Evolutionary conservation across 2,329 filamentous ascomycete species (phyloP), one percentile per base, ranked within the genome.

Genomic region (Karstenula rhodostoma): DNA sequence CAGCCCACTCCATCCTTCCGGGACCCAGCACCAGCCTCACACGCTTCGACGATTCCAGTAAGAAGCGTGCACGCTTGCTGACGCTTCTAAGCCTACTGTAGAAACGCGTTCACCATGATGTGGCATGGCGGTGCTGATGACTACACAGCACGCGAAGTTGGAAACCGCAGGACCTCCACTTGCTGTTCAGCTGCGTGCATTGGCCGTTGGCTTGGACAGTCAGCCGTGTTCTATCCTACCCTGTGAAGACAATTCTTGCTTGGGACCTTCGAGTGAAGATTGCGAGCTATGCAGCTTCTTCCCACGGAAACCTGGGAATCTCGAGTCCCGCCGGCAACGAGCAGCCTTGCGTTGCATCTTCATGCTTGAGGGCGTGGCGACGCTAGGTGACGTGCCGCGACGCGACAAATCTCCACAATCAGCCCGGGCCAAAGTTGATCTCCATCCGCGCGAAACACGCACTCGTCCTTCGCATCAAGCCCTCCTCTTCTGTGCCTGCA

Each of bases 1-100:
- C 40, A 40, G 56, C 33, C 51, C 23, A 29, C 57, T 15, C 25
- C 37, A 25, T 46, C 42, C 42, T 44, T 43, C 15, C 55, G 22
- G 35, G 40, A 17, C 22, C 46, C 44, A 47, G 48, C 58, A 55
- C 58, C 62, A 64, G 62, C 62, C 62, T 65, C 62, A 62, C 4
- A 3, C 27, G 52, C 32, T 58, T 61, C 46, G n/a, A 33, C 47
- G 1, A 29, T 42, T 53, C 42, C 17, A 57, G 56, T 35, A 48
- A 46, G 46, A 43, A 48, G 27, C 40, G 9, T 17, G 43, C 32
- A 35, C 9, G 23, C 19, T 15, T 29, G 59, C 54, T 61, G 59
- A 61, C 55, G 33, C 25, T 4, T n/a, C 51, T 57, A 57, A 40
- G 35, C 55, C 54, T 29, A 8, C 19, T 27, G 29, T 17, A 40